Evolutionary conservation across 345 rosid species (phyloP).

Genomic region (Excoecaria agallocha): DNA sequence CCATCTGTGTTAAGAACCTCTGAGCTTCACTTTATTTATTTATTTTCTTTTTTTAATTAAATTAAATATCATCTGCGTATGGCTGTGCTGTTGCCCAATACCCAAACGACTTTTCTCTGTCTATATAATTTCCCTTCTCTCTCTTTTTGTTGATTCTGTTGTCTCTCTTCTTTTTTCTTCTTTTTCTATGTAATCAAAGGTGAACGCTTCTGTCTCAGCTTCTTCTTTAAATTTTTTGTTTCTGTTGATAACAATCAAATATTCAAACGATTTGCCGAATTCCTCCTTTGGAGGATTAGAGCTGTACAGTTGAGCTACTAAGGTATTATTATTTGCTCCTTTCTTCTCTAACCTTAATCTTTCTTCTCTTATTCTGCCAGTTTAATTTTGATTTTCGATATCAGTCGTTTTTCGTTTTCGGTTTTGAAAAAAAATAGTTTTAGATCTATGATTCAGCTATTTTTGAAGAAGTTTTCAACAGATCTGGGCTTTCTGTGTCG

Average conservation of each 20-base stretch:
- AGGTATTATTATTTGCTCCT: constrained; percentile 15
- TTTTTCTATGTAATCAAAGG: no score
- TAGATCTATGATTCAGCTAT: background rate
- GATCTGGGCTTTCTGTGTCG: background rate
- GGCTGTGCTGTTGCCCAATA: constrained; percentile 13
- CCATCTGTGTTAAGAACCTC: constrained; percentile 8
- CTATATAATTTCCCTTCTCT: background rate
- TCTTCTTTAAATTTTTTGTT: background rate
- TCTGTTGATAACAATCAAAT: background rate
- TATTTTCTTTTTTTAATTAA: constrained; percentile 10
- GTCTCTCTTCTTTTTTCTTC: constrained; percentile 26
- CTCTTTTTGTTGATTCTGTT: constrained; percentile 21
- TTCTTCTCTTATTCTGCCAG: no score
- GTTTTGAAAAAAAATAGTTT: background rate
- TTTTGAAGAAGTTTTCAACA: background rate
- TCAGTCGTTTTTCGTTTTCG: background rate
- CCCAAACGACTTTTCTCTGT: constrained; percentile 1
- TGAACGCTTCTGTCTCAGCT: no score
- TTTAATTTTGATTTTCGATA: background rate
- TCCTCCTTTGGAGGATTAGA: background rate
- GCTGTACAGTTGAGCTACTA: constrained; percentile 29
- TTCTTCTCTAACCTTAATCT: background rate
- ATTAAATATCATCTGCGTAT: background rate
- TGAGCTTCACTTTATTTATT: constrained; percentile 8
- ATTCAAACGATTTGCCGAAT: background rate